A percentile compares a stretch with the other conserved stretches of the same genome.
Evolutionary conservation across 148 eudicot species (phyloP).

Genomic region (Chenopodium formosanum): DNA sequence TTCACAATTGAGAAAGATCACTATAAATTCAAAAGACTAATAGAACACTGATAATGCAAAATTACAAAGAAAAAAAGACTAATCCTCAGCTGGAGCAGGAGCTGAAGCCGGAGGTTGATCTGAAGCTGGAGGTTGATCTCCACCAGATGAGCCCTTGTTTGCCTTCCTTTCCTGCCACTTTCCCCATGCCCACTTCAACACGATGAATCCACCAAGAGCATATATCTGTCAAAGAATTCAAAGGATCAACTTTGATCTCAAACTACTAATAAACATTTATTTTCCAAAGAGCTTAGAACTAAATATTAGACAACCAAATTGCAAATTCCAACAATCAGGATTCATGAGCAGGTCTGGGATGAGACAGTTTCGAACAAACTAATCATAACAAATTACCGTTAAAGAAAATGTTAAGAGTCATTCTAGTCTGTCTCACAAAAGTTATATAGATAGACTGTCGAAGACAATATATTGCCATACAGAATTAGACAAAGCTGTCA

Average conservation of each 20-base stretch:
- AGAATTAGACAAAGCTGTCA: neutral
- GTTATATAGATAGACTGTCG: neutral
- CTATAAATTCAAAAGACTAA: conserved; percentile 7
- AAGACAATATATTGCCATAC: neutral
- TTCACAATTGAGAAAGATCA: conserved; percentile 4
- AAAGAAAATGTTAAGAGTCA: too few species aligned
- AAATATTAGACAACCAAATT: neutral
- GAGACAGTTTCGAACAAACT: neutral
- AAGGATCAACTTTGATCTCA: neutral
- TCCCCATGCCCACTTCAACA: conserved; percentile 47
- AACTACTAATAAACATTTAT: neutral
- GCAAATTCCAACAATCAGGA: neutral
- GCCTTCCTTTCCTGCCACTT: conserved; percentile 49
- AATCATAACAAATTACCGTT: too few species aligned
- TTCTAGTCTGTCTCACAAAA: neutral
- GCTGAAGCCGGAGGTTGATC: neutral
- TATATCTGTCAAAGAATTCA: conserved; percentile 32
- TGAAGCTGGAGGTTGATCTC: conserved; percentile 25
- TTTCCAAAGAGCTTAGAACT: neutral
- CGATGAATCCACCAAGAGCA: conserved; percentile 48
- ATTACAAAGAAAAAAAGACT: conserved; percentile 7
- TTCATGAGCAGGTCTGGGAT: neutral
- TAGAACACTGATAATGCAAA: neutral
- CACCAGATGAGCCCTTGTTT: conserved; percentile 26
- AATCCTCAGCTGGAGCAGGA: conserved; percentile 19